Evolutionary conservation across 345 rosid species (phyloP).

Genomic region (Eucalyptus tenuipes): DNA sequence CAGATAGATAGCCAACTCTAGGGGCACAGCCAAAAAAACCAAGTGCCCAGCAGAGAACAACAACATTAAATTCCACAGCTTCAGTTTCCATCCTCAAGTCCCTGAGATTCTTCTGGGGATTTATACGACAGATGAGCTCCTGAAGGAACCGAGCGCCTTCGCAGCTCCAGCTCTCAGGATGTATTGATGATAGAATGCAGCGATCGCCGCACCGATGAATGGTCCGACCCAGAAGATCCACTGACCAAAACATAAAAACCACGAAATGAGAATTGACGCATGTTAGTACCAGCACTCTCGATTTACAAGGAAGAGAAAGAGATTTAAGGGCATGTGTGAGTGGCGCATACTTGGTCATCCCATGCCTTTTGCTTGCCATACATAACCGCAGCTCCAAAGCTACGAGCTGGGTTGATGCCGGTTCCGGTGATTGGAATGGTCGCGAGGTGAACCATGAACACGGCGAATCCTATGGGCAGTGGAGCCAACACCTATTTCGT

Average conservation of each 20-base stretch:
- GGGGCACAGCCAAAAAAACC: background rate
- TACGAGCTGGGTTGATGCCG: conserved; percentile 34
- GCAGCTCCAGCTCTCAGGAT: conserved; percentile 21
- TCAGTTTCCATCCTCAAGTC: background rate
- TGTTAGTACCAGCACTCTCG: background rate
- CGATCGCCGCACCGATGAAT: conserved; percentile 31
- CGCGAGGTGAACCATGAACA: conserved; percentile 37
- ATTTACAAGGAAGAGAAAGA: background rate
- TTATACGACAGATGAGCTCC: conserved; percentile 17
- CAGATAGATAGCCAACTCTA: background rate
- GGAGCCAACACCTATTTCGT: conserved; percentile 23
- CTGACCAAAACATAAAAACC: background rate
- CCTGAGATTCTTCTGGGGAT: background rate
- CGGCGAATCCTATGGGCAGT: conserved; percentile 34
- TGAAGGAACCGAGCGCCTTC: conserved; percentile 25
- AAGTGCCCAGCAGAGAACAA: background rate
- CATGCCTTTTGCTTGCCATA: conserved; percentile 21
- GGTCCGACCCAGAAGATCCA: conserved; percentile 49
- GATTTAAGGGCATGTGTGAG: background rate
- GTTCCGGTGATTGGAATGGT: conserved; percentile 35
- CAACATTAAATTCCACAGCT: background rate
- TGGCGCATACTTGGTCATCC: conserved; percentile 24
- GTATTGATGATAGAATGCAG: conserved; percentile 23
- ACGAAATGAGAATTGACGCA: background rate
- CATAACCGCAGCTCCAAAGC: conserved; percentile 31